Base-by-base conservation (phyloP, 2,329 filamentous ascomycete genomes). In the Fusarium euwallaceae region DNA sequence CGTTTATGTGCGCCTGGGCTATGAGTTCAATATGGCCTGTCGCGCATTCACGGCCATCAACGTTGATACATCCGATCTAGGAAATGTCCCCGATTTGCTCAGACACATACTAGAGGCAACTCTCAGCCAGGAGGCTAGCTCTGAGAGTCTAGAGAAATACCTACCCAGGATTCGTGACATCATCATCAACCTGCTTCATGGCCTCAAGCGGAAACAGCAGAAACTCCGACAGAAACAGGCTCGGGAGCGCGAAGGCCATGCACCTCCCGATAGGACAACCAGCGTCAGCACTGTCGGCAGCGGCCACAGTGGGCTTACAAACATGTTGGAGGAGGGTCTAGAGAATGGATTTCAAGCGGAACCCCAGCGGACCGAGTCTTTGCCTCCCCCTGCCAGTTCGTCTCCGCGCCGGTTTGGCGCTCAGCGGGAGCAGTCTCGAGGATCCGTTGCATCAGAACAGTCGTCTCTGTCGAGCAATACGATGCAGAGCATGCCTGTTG, bases 21-120 rank as follows among this genome's bases (percentile, higher is more conserved):
- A 99, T 84, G 97, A 99, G 84, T 99, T 99, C 88, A 99, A 99
- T 84, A 97, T 99, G 87, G 97, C 97, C 32, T 98, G 96, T 83
- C 93, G 97, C 66, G 96, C 97, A 71, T 99, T 99, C 84, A 95
- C 94, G 79, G 95, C 95, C 68, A 99, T 99, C 80, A 97, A 97
- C 72, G 97, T 99, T 73, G 97, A 99, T 80, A 98, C 95, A 2
- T 91, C 92, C 29, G 97, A 99, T 82, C 88, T 99, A 14, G 97
- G 97, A 67, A 98, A 98, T 77, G 97, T 99, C 3, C 97, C 97
- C 7, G 97, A 99, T 82, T 87, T 95, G 69, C 86, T 99, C 73
- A 92, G 97, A 78, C 92, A 92, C 69, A 98, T 99, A 67, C 89
- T 99, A 64, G 97, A 99, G 83, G 94, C 97, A 67, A 99, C 97